Conservation (phyloP, 257 asterid genomes). For the Fraxinus excelsior region DNA sequence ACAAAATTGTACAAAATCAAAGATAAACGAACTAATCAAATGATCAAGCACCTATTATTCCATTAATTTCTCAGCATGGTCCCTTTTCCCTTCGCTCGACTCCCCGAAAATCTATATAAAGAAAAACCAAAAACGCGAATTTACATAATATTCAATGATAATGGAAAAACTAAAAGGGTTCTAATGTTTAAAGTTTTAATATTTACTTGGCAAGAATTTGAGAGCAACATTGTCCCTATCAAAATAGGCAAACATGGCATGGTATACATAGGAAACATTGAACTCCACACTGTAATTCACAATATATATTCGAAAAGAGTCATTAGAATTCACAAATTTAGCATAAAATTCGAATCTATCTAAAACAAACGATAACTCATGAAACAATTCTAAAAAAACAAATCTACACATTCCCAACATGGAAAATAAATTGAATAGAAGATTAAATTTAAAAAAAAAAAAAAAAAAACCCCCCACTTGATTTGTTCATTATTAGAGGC, state of each 20-base stretch:
- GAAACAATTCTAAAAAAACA: not conserved
- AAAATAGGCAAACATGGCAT: too few relatives aligned
- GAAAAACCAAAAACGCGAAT: constrained; percentile 4
- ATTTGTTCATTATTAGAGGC: too few relatives aligned
- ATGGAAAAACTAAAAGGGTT: not conserved
- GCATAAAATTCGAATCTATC: not conserved
- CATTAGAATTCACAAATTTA: not conserved
- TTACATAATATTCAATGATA: not conserved
- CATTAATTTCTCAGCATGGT: constrained; percentile 74
- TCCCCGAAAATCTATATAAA: constrained; percentile 70
- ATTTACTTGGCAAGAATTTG: constrained; percentile 74
- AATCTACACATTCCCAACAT: not conserved
- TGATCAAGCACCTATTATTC: constrained; percentile 64
- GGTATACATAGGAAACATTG: too few relatives aligned
- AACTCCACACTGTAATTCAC: constrained; percentile 67
- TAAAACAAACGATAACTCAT: not conserved
- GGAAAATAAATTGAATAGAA: not conserved
- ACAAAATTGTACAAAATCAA: not conserved
- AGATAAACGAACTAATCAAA: not conserved
- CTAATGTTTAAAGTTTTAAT: not conserved
- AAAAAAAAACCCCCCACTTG: too few relatives aligned
- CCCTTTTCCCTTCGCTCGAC: constrained; percentile 70
- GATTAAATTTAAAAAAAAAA: not conserved
- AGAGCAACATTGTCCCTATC: constrained; percentile 70
- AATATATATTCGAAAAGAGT: not conserved